Base-by-base conservation (phyloP, 2,329 filamentous ascomycete species). In the Cadophora malorum region DNA sequence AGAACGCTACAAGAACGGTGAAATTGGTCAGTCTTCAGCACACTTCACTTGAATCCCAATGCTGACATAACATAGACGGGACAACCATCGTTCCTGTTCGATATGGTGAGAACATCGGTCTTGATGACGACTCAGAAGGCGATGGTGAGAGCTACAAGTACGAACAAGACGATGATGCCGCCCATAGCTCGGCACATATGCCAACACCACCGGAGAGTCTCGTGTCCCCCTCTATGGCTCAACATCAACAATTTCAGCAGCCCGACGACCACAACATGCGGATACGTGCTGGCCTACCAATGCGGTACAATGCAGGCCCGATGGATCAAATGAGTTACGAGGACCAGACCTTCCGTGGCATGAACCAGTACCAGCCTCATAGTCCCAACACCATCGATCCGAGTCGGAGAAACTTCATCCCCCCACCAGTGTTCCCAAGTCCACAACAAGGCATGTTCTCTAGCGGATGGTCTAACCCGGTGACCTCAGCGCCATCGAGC, bases 1-100 rank as follows among this genome's bases (percentile, higher is more conserved):
- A 70, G 86, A 89, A 74, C 80, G 84, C 4, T 89, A 79, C 73
- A 84, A 80, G 70, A 83, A 84, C 53, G 83, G 82, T 31, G 85
- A 88, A 72, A 85, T 89, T 62, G 87, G 88, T 89, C 77, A 71
- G 82, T 61, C 16, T 4, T 49, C 41, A 45, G 7, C 59, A 59
- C 16, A 52, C 28, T 21, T 35, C 21, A 25, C 1, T 3, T 28
- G 21, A 21, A 28, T 38, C 50, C 8, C 55, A 25, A 47, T 6
- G 62, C 65, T 67, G 19, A 65, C 21, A 53, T 23, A 14, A 31
- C 1, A 19, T 25, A 75, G 74, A 70, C 65, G 69, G 16, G 19
- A 65, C 66, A 7, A 71, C 70, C 1, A 28, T 61, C 4, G 64
- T 75, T 21, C 62, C 65, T 23, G 68, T 76, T 3, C 73, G 72